Evolutionary conservation across 2,329 filamentous ascomycete species (phyloP), one percentile per base, ranked within the genome.

Genomic region (Fusarium agapanthi): DNA sequence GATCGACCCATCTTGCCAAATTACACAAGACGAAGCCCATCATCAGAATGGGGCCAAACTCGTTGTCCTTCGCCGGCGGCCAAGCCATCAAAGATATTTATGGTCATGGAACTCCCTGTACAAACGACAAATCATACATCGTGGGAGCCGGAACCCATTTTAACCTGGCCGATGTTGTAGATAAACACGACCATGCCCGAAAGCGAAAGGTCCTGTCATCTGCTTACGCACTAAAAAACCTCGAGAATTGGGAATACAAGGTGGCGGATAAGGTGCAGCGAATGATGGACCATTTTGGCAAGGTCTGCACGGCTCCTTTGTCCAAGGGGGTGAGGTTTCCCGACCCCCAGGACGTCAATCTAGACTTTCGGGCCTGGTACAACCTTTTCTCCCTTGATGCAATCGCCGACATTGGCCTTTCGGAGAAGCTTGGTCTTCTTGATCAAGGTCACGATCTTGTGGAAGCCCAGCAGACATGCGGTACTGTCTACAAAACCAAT

Each of bases 361-460:
- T 89, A 26, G 85, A 89, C 73, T 86, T 85, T 64, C 83, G 86
- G 9, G 79, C 80, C 14, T 89, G 72, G 71, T 85, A 83, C 15
- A 89, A 88, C 77, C 87, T 87, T 77, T 88, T 89, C 76, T 86
- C 86, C 0, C 80, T 89, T 6, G 87, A 89, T 57, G 87, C 86
- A 22, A 88, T 89, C 55, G 86, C 84, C 38, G 86, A 88, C 61
- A 89, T 89, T 75, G 87, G 87, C 4, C 79, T 88, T 2, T 84
- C 81, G 1, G 83, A 87, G 66, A 81, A 80, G 22, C 82, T 88
- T 7, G 85, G 86, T 2, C 86, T 88, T 67, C 80, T 89, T 7
- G 87, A 88, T 62, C 75, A 78, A 41, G 87, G 86, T 3, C 78
- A 84, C 61, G 86, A 88, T 68, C 76, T 81, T 9, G 80, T 84